These are phyloP conservation scores for Trametes gibbosa DNA, from an alignment of 768 basidiomycete genomes.

Conservation along the genomic window DNA sequence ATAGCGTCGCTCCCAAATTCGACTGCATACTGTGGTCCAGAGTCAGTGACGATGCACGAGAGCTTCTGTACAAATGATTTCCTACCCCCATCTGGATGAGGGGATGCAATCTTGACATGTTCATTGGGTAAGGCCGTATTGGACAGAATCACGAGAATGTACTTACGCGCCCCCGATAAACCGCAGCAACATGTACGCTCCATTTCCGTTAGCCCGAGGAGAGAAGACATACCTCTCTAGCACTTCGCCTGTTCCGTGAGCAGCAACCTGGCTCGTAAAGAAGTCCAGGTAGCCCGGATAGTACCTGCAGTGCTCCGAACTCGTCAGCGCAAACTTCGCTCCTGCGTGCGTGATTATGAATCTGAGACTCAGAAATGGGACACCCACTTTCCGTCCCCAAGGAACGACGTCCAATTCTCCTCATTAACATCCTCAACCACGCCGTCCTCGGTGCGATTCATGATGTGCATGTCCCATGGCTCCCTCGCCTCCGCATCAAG, in stretches of 20 bases:
- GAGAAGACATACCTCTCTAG: constrained; percentile 52
- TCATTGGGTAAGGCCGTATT: neutral
- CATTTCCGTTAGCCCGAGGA: constrained; percentile 31
- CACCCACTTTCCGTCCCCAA: constrained; percentile 48
- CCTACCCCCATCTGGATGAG: constrained; percentile 56
- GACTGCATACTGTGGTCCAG: constrained; percentile 40
- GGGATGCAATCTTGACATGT: constrained; percentile 44
- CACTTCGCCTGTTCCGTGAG: constrained; percentile 36
- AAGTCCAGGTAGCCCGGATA: constrained; percentile 31
- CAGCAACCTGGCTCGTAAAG: constrained; percentile 39
- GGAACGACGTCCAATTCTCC: constrained; percentile 48
- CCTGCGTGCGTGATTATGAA: neutral
- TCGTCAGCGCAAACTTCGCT: neutral
- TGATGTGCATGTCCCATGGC: constrained; percentile 40
- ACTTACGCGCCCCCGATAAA: constrained; percentile 38
- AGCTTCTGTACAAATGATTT: neutral
- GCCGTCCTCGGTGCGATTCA: constrained; percentile 35
- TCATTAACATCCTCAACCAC: constrained; percentile 30
- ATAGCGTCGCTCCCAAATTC: constrained; percentile 52
- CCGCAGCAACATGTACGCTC: constrained; percentile 33
- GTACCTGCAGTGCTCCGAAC: constrained; percentile 18
- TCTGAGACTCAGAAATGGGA: constrained; percentile 22
- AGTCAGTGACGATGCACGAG: neutral
- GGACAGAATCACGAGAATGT: neutral
- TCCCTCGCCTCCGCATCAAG: constrained; percentile 40